Conservation (phyloP, 345 rosid species). For the Camelina sativa region DNA sequence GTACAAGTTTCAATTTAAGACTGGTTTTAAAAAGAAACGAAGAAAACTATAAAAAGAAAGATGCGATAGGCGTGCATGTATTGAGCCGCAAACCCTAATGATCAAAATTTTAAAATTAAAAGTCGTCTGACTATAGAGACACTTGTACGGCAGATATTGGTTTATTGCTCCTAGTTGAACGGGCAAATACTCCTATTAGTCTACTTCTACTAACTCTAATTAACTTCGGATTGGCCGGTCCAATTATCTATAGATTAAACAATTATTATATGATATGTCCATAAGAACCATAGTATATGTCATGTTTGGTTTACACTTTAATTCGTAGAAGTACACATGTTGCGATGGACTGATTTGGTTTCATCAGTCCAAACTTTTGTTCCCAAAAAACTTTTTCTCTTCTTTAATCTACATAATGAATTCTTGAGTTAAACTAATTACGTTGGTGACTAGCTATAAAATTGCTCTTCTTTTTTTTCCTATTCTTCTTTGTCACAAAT, state of each 20-base stretch:
- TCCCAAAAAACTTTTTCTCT: neutral
- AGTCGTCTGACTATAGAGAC: constrained; percentile 34
- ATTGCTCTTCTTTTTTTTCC: neutral
- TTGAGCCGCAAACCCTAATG: constrained; percentile 47
- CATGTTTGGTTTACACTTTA: neutral
- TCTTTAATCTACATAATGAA: neutral
- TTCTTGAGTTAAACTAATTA: neutral
- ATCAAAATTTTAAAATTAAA: constrained; percentile 6
- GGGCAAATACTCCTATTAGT: constrained; percentile 36
- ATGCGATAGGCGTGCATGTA: constrained; percentile 45
- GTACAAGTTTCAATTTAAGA: constrained; percentile 18
- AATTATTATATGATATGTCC: neutral
- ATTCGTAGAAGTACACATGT: constrained; percentile 11
- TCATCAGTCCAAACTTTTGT: neutral
- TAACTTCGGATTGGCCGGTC: constrained; percentile 37
- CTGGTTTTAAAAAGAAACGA: constrained; percentile 3
- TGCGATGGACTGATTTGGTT: constrained; percentile 9
- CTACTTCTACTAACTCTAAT: constrained; percentile 26
- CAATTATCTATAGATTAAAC: neutral
- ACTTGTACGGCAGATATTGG: constrained; percentile 17
- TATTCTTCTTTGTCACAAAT: neutral
- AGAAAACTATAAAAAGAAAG: constrained; percentile 10
- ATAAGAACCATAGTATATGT: constrained; percentile 19
- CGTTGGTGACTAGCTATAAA: neutral
- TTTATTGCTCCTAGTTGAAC: constrained; percentile 25